These are phyloP conservation scores for Psilocybe tampanensis DNA, from an alignment of 768 basidiomycete genomes.

Conservation along the genomic window DNA sequence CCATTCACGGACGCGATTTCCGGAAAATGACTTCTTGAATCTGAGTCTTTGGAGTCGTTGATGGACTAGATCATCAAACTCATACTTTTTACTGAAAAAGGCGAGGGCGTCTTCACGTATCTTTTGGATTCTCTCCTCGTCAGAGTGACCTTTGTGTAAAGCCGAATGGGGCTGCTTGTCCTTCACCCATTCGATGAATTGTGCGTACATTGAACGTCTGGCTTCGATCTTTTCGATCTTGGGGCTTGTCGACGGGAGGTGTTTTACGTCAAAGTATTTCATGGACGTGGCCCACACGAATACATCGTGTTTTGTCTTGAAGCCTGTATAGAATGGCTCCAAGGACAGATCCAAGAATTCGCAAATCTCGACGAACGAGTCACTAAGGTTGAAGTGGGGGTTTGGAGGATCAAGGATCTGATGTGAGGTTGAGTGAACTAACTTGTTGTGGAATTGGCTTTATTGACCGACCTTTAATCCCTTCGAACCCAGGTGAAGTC, in stretches of 20 bases:
- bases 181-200: slow-evolving; percentile 61
- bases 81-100: no score
- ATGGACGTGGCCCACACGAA: slow-evolving; percentile 63
- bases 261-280: slow-evolving; percentile 50
- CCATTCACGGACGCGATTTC: no score
- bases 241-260: slow-evolving; percentile 37
- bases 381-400: slow-evolving; percentile 52
- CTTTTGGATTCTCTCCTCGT: no score
- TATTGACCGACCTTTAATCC: slow-evolving; percentile 57
- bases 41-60: no score
- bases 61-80: no score
- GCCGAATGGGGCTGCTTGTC: no score
- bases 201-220: slow-evolving; percentile 57
- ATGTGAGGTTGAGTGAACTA: neutral
- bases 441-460: neutral
- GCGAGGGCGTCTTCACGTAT: no score
- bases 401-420: slow-evolving; percentile 44
- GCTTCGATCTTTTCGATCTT: slow-evolving; percentile 44
- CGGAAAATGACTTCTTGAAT: no score
- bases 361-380: slow-evolving; percentile 52
- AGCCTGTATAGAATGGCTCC: slow-evolving; percentile 53
- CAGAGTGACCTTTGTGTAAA: no score
- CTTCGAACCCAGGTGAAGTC: slow-evolving; percentile 50
- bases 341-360: slow-evolving; percentile 60
- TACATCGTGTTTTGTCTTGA: slow-evolving; percentile 50